Base-by-base conservation (phyloP, 225 moss, liverwort and hornwort genomes). In the Sphagnum contortum region DNA sequence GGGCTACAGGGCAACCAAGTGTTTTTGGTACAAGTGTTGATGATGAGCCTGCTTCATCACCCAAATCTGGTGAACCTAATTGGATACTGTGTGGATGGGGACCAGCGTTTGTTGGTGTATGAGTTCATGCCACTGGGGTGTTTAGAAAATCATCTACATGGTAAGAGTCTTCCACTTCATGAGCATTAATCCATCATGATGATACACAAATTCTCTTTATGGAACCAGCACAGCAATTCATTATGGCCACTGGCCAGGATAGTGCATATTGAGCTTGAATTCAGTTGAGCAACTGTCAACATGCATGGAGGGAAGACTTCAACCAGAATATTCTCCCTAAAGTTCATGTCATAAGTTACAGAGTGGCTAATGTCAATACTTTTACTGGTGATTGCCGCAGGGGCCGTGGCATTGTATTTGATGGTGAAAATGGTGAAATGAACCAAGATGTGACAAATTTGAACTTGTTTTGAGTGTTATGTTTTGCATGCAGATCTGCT, bases 21-120 rank as follows among this genome's bases (percentile, higher is more conserved):
- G 87, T 98, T 98, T 69, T 74, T 98, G 63, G 96, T 92, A 12
- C 92, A 96, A 82, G 96, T 96, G 71, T 48, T 96, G 83, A 96
- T 96, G 96, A 79, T 96, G 70, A 96, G 90, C 70, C 88, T 96
- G 44, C 83, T 96, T 73, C 96, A 96, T 74, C 96, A 96, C 57
- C 85, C 96, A 49, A 96, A 96, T 72, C 90, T 96, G 63, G 92
- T 96, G 64, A 96, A 92, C 79, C 81, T 96, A 70, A 96, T 96
- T 66, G 96, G 96, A 65, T 96, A 96, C 55, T 96, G 96, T 59
- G 96, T 90, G 5, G 96, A 96, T 68, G 96, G 96, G 56, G 92
- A 96, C 68, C 96, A 92, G 79, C 86, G 92, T 59, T 77, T 96
- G 52, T 75, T 96, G 63, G 96, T 96, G 59, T 96, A 96, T 62